Evolutionary conservation across 2,329 filamentous ascomycete genomes (phyloP).

Genomic region (Whalleya microplaca): DNA sequence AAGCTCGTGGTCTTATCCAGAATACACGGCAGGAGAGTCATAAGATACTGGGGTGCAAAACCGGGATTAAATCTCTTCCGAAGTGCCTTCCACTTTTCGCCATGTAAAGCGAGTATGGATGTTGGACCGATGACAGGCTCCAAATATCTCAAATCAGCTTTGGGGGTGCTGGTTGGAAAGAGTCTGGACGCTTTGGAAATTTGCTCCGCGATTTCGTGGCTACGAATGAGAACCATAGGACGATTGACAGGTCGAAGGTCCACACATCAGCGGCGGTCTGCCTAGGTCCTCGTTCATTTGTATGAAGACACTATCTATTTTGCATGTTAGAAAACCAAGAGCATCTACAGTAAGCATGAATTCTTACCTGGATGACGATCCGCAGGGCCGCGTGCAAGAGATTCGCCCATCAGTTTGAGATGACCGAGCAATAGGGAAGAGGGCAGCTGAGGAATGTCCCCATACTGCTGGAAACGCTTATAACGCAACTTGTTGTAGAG

Average conservation of each 20-base stretch:
- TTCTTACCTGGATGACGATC: too few relatives aligned
- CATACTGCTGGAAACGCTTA: constrained; percentile 7
- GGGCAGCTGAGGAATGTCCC: constrained; percentile 2
- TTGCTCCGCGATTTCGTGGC: constrained; percentile 44
- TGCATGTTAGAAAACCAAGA: too few relatives aligned
- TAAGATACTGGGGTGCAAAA: constrained; percentile 19
- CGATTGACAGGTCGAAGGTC: constrained; percentile 31
- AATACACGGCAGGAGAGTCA: constrained; percentile 18
- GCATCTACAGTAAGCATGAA: too few relatives aligned
- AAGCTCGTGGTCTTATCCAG: constrained; percentile 19
- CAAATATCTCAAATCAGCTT: constrained; percentile 29
- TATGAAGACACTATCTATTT: too few relatives aligned
- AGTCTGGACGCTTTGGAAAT: constrained; percentile 37
- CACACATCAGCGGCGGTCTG: constrained; percentile 1
- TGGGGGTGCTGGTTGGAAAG: constrained; percentile 39
- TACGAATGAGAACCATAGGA: constrained; percentile 39
- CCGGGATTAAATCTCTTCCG: constrained; percentile 16
- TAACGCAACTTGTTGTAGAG: constrained; percentile 3
- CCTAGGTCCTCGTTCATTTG: background rate
- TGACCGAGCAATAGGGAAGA: constrained; percentile 8
- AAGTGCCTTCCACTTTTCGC: constrained; percentile 15
- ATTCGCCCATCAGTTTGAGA: too few relatives aligned
- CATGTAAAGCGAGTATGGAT: background rate
- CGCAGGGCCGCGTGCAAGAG: too few relatives aligned
- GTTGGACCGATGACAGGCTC: constrained; percentile 1